Evolutionary conservation across 83 land plant genomes (phyloP).

Genomic region (Picea abies): DNA sequence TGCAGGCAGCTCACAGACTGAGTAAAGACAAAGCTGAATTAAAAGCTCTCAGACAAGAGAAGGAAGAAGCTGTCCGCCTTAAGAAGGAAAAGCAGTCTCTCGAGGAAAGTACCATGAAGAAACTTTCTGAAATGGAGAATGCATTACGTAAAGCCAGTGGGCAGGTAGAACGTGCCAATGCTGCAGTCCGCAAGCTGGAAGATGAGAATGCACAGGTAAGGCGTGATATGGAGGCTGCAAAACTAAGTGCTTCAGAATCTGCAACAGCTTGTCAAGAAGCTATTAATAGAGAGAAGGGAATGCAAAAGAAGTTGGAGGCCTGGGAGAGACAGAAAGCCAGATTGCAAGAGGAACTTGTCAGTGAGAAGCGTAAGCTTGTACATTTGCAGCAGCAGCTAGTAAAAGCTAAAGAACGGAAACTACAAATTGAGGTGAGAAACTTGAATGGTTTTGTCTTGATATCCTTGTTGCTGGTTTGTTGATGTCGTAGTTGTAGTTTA

Average conservation of each 20-base stretch:
- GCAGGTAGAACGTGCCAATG: conserved; percentile 78
- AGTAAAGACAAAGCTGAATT: conserved; percentile 87
- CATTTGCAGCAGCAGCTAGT: conserved; percentile 57
- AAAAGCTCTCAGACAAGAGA: conserved; percentile 82
- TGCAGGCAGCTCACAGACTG: conserved; percentile 92
- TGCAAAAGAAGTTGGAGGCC: conserved; percentile 65
- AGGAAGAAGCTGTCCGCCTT: conserved; percentile 73
- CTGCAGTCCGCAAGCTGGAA: conserved; percentile 68
- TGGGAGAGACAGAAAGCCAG: conserved; percentile 82
- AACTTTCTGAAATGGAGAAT: conserved; percentile 84
- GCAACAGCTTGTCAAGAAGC: conserved; percentile 74
- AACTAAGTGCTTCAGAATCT: conserved; percentile 72
- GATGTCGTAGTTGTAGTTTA: background rate
- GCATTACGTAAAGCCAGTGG: conserved; percentile 79
- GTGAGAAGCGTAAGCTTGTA: conserved; percentile 60
- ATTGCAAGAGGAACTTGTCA: conserved; percentile 73
- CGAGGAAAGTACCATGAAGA: conserved; percentile 92
- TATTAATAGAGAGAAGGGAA: conserved; percentile 71
- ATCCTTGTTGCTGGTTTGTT: background rate
- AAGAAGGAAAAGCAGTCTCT: conserved; percentile 76
- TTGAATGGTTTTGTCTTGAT: background rate
- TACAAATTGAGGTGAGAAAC: conserved; percentile 70
- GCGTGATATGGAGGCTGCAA: conserved; percentile 86
- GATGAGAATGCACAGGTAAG: conserved; percentile 71
- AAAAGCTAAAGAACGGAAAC: conserved; percentile 63